Percentiles rank a stretch among this genome's conserved stretches.
Evolutionary conservation across 768 basidiomycete genomes (phyloP).

Genomic region (Xerocomus potaroensis): DNA sequence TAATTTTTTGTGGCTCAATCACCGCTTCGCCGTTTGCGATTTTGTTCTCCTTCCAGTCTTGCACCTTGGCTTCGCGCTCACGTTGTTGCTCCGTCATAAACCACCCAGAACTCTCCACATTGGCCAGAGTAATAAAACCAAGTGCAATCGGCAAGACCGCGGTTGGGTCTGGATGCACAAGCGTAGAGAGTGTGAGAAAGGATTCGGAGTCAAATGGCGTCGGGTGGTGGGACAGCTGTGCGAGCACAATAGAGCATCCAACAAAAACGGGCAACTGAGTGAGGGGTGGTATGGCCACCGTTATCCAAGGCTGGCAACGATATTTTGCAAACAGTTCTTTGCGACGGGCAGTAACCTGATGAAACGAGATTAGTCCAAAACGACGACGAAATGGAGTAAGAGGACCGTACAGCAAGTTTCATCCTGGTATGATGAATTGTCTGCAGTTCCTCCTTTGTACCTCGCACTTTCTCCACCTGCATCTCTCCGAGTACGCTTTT

Average conservation of each 20-base stretch:
- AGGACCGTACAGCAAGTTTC: constrained; percentile 40
- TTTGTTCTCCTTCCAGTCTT: constrained; percentile 43
- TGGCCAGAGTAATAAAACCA: constrained; percentile 72
- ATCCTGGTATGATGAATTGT: constrained; percentile 46
- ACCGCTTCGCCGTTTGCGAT: constrained; percentile 41
- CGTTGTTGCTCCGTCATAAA: constrained; percentile 57
- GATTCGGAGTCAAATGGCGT: constrained; percentile 72
- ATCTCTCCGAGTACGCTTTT: constrained; percentile 41
- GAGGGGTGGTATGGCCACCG: constrained; percentile 57
- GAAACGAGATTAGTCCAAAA: constrained; percentile 5
- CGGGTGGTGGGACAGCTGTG: constrained; percentile 51
- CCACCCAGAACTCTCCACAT: constrained; percentile 76
- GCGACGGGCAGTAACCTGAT: constrained; percentile 49
- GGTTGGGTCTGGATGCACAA: constrained; percentile 70
- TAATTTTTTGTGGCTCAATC: constrained; percentile 43
- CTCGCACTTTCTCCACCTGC: constrained; percentile 51
- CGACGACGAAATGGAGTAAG: neutral
- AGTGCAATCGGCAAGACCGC: constrained; percentile 64
- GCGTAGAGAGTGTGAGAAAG: constrained; percentile 67
- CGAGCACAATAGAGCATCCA: constrained; percentile 55
- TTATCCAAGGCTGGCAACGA: constrained; percentile 51
- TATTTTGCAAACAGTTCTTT: constrained; percentile 59
- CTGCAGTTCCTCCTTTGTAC: constrained; percentile 49
- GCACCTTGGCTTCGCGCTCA: constrained; percentile 44
- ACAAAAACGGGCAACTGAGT: constrained; percentile 74